phyloP scores from a whole-genome alignment of 345 rosid species.

The Cardamine chenopodiifolia region DNA sequence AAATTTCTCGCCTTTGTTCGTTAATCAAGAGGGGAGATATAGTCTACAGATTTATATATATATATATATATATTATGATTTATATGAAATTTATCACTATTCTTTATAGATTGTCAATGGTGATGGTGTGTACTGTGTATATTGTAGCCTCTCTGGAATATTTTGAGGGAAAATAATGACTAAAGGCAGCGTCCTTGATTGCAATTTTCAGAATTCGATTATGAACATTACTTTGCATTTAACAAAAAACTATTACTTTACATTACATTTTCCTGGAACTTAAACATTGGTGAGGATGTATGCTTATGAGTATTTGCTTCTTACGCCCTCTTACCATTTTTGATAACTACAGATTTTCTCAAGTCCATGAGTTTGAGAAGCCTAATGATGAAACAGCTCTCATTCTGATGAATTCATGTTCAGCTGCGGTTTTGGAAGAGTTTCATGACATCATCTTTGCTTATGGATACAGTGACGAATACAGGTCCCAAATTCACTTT shows the following conservation, averaged over 20 bases:
- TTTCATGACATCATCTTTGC: conserved; percentile 79
- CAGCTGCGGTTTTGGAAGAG: conserved; percentile 62
- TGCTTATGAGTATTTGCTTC: not conserved
- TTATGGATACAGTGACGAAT: conserved; percentile 79
- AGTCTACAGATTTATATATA: not conserved
- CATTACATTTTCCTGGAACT: not conserved
- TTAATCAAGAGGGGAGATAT: not conserved
- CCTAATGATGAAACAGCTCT: conserved; percentile 72
- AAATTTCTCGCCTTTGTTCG: not conserved
- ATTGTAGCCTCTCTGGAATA: not conserved
- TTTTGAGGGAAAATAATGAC: not conserved
- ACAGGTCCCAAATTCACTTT: conserved; percentile 50
- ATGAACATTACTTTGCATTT: not conserved
- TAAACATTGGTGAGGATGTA: not conserved
- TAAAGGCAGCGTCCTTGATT: conserved; percentile 5
- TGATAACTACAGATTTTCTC: conserved; percentile 53
- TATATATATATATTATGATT: not conserved
- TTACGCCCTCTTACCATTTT: not conserved
- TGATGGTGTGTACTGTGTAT: not conserved
- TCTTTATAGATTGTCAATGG: conserved; percentile 8
- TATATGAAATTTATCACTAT: not conserved
- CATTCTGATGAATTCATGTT: conserved; percentile 75
- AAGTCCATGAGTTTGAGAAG: conserved; percentile 71
- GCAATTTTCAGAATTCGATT: not conserved
- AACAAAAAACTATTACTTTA: not conserved